Evolutionary conservation across 2,329 filamentous ascomycete genomes (phyloP), one percentile per base, ranked within the genome.

Genomic region (Botrytis porri): DNA sequence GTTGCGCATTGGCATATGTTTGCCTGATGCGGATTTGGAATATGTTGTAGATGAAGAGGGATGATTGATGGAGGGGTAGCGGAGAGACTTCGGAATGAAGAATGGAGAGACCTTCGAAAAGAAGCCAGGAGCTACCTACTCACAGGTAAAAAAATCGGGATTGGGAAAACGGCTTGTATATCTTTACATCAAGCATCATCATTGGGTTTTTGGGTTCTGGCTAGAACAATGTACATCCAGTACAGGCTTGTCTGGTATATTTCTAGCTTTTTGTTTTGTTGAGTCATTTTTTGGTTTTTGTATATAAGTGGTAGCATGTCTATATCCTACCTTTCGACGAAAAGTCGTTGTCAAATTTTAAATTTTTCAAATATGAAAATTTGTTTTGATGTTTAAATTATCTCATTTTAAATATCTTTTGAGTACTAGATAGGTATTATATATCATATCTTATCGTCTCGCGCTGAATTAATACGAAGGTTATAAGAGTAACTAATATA

Each of bases 1-100:
- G 62, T 5, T 25, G 22, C 10, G 61, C 14, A 7, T 5, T 71
- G 20, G 25, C 62, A 20, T 71, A 71, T n/a, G 16, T 71, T n/a
- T 65, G 70, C 22, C 18, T 57, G 43, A 65, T 54, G 70, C 51
- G 70, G n/a, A 65, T 71, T 25, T 71, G 70, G 70, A 66, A 66
- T 6, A 45, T 71, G 70, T 37, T 71, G 37, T 65, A 35, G 35
- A 37, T 22, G 22, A 37, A 37, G 43, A 41, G 37, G 29, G 45
- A 51, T 37, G 8, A n/a, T 48, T 37, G 8, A n/a, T 48, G 25
- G 37, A 63, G 64, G 48, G 22, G 35, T 32, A 67, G 35, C 25
- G 45, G 64, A n/a, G 64, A 25, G 22, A 48, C n/a, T 48, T 64
- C 41, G 62, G 62, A n/a, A n/a, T n/a, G n/a, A 16, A 39, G 45